Base-by-base conservation (phyloP, 1,284 basidiomycete genomes). In the Phylloboletellus chloephorus region DNA sequence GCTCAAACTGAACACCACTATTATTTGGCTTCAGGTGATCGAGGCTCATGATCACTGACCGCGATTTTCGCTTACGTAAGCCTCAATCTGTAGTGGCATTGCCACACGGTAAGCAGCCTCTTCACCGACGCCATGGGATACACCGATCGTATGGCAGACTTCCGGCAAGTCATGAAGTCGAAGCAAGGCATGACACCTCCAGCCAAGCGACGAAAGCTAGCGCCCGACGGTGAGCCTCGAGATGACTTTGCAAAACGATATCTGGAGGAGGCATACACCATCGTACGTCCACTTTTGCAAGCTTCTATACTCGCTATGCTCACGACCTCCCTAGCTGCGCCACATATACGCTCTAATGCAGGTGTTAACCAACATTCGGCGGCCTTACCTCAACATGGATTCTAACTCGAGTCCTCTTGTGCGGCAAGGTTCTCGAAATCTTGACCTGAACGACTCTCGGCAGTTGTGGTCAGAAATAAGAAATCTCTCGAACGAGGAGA, bases 351-450 rank as follows among this genome's bases (percentile, higher is more conserved):
- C 79, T 6, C 68, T 92, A 45, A 72, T 73, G 31, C 72, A 72
- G 35, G 85, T 89, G 76, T 71, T 91, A 30, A 60, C 70, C 22
- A 72, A 70, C 48, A 76, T 91, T 45, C 78, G 88, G 17, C 78
- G 79, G 41, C 78, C 88, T 24, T 92, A 92, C 67, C 68, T 92
- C 52, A 88, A 83, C 54, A 69, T 88, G 37, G 83, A 87, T 57
- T 67, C 74, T 5, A 73, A 73, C 38, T 61, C 59, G 31, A 65
- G 69, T 10, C 74, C 76, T 9, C 57, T 74, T 31, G 61, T 66
- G 20, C 71, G 74, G 24, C 73, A 76, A 50, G 57, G 68, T 7
- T 66, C 70, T 38, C 71, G 74, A 28, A 72, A 60, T 28, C 64
- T 86, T 39, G 79, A 88, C 62, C 55, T 84, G 9, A 67, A 62